Evolutionary conservation across 2,329 filamentous ascomycete species (phyloP), one percentile per base, ranked within the genome.

Genomic region (Fusarium gaditjirri): DNA sequence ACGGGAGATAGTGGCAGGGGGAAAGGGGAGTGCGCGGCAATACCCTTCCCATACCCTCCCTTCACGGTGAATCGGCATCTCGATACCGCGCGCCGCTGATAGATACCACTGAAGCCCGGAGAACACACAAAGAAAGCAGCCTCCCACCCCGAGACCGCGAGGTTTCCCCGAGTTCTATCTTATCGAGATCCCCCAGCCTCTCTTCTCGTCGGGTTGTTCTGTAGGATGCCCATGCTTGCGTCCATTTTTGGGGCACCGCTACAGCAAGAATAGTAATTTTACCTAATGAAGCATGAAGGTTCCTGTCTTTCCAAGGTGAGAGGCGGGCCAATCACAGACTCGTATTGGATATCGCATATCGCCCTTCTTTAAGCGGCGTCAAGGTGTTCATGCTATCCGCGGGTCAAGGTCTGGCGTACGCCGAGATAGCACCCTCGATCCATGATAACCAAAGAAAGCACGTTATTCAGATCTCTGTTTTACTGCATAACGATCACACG

Each of bases 241-340:
- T 54, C 64, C 47, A 52, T 27, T 61, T 71, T 25, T 36, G 54
- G 54, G 70, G 27, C 33, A 50, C 54, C 42, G 19, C 38, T 47
- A 55, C 41, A 47, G 47, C 43, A 56, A 55, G 38, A 73, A 72
- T 31, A 71, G 50, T 39, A 43, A 49, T 68, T 72, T 73, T 73
- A 66, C 70, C 71, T 46, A 70, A 74, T 65, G n/a, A 71, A 68
- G 61, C 64, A 74, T 58, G 59, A 72, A 66, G 46, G 46, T 71
- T 39, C 39, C 52, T 54, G 43, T 38, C 27, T 52, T 36, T 31
- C 39, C 44, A 60, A 59, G 42, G 54, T 72, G 57, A 74, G 61
- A 74, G 65, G 61, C 71, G 71, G 46, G 38, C 71, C 68, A 74
- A 74, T 74, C 47, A 58, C 11, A 64, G 49, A 7, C 41, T 31